Evolutionary conservation across 2,329 filamentous ascomycete species (phyloP), one percentile per base, ranked within the genome.

Genomic region (Cladosporium sp.): DNA sequence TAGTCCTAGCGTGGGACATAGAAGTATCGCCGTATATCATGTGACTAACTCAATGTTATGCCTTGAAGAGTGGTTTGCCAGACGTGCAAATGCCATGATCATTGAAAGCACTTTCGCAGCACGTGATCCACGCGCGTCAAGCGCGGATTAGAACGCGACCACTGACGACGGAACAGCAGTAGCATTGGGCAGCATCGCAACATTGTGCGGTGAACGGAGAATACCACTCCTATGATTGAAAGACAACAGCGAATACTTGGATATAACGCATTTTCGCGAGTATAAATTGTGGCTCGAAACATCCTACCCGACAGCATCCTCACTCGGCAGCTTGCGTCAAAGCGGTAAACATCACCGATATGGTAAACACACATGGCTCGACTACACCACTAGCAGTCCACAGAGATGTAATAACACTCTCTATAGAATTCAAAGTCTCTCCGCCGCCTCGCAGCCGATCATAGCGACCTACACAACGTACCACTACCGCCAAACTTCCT

Each of bases 401-500:
- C 4, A 32, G 8, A 32, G 28, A 45, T 9, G 8, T 32, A 9
- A 32, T 32, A 49, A 22, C 28, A 37, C 15, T 10, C 1, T 25
- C 20, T 4, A 1, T 58, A 80, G 78, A 78, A 78, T 65, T 74
- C 76, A 6, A 75, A 75, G 51, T 75, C 78, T 22, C 68, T 86
- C 45, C 81, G 83, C 57, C 81, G 84, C 60, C 78, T 87, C 39
- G 81, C 81, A 25, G 76, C 78, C 61, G 84, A 87, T 68, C 83
- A 85, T 68, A 77, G 78, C 60, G 77, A 78, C 17, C 74, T 87
- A 12, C 80, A 83, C 64, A 78, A 75, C 58, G 70, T 76, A 22
- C 76, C 76, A 8, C 77, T 85, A 1, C 84, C 84, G 17, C 83
- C 83, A 32, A 83, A 85, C 68, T 87, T 84, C 70, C 76, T 86